Base-by-base conservation (phyloP, 1,284 basidiomycete genomes). In the Tilletia setariae region DNA sequence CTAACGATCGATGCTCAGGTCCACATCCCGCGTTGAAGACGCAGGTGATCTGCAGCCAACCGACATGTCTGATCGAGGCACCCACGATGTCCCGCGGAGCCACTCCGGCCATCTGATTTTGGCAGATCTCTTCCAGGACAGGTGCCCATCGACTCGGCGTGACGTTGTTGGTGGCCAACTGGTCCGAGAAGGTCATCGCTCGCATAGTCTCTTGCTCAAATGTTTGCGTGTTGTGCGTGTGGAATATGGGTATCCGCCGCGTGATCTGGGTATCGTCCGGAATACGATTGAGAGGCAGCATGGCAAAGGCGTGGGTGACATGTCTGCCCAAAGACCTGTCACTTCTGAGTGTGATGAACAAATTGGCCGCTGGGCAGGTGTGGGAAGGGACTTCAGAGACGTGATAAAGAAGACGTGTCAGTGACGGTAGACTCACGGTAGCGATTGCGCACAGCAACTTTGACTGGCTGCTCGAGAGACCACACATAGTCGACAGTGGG, bases 191-290 rank as follows among this genome's bases (percentile, higher is more conserved):
- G 42, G 73, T 72, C 30, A 56, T 70, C 19, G 73, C 73, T 21
- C 72, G 65, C 43, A 77, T 59, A n/a, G 74, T 72, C 11, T 74
- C 73, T 51, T 79, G 76, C 70, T 79, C 77, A 61, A 74, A 69
- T 43, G 70, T 59, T 30, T 68, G 68, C 74, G 67, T 70, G 59
- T 79, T 32, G 28, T 23, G 30, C 1, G 28, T 35, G 23, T 49
- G 63, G 21, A 61, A 43, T 28, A 68, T 23, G 25, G 68, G 71
- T 15, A 70, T 47, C 11, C 65, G 30, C 9, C 51, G 28, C 13
- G 35, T 42, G n/a, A 42, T 53, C 25, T 23, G 25, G 23, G 35
- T 49, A 63, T 72, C 74, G 64, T 79, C 79, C 7, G 70, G 64
- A 28, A 78, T 21, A 13, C 77, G 66, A 56, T 74, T 76, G 32